These are phyloP conservation scores for Kitagawia praeruptora DNA, from an alignment of 129 eudicot species.

Conservation along the genomic window DNA sequence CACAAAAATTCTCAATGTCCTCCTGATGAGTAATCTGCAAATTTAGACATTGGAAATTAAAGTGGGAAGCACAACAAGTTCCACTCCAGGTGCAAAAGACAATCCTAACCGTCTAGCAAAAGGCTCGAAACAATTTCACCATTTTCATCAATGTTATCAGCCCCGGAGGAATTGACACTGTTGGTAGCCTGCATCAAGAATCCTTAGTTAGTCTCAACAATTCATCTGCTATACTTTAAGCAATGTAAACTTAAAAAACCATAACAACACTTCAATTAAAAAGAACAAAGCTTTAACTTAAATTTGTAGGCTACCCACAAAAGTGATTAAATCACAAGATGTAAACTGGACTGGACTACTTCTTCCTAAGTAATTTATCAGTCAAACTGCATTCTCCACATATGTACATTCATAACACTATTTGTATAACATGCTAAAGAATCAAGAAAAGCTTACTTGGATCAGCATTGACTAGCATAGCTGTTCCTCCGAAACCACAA, in stretches of 20 bases:
- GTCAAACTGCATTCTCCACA: background rate
- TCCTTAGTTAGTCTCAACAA: background rate
- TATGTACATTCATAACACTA: background rate
- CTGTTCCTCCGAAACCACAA: constrained; percentile 94
- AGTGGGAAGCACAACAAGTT: constrained; percentile 17
- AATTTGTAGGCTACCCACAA: background rate
- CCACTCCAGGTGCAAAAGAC: constrained; percentile 2
- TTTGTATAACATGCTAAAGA: background rate
- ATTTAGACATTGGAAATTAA: constrained; percentile 4
- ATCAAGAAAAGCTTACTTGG: constrained; percentile 51
- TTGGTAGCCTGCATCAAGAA: constrained; percentile 52
- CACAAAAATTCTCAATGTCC: background rate
- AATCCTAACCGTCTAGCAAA: constrained; percentile 10
- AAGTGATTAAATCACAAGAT: background rate
- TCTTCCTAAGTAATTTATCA: background rate
- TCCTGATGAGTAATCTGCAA: background rate
- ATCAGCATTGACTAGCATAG: constrained; percentile 82
- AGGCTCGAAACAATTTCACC: constrained; percentile 23
- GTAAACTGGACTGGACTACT: background rate
- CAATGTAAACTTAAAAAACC: background rate
- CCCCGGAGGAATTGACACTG: constrained; percentile 44
- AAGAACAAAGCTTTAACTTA: background rate
- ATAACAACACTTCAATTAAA: background rate
- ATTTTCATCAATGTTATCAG: constrained; percentile 19
- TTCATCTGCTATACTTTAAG: background rate